These are phyloP conservation scores for Lachancea sp. DNA, from an alignment of 805 yeast species.

Conservation along the genomic window DNA sequence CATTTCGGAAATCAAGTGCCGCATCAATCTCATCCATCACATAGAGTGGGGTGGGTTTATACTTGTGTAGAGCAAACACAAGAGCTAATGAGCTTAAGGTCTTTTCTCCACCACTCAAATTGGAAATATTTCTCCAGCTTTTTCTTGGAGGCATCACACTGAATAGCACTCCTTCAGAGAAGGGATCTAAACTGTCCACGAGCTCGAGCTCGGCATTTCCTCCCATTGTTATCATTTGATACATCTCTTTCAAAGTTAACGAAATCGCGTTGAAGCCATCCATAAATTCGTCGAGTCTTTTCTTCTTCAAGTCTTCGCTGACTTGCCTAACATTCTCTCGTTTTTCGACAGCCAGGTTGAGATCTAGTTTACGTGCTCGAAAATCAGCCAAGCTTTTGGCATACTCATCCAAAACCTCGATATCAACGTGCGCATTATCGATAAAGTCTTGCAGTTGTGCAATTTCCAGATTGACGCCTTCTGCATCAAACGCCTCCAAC, in stretches of 20 bases:
- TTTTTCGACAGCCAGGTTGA: conserved; percentile 58
- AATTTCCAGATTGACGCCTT: conserved; percentile 45
- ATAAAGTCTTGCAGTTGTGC: conserved; percentile 49
- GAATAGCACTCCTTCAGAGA: conserved; percentile 91
- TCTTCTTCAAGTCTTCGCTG: conserved; percentile 65
- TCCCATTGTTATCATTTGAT: conserved; percentile 98
- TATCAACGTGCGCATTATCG: conserved; percentile 54
- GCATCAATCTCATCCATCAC: conserved; percentile 99
- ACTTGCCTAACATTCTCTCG: conserved; percentile 58
- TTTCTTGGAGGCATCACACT: conserved; percentile 99
- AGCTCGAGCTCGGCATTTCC: conserved; percentile 97
- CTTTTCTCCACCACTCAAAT: conserved; percentile 96
- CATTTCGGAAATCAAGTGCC: conserved; percentile 94
- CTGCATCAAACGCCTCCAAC: conserved; percentile 42
- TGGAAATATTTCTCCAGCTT: conserved; percentile 93
- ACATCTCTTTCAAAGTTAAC: conserved; percentile 87
- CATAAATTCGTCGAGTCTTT: conserved; percentile 84
- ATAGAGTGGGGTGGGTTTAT: conserved; percentile 93
- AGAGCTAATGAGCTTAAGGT: conserved; percentile 90
- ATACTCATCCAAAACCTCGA: conserved; percentile 72
- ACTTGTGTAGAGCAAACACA: conserved; percentile 92
- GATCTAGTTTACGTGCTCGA: conserved; percentile 52
- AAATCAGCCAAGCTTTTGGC: conserved; percentile 61
- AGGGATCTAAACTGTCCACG: conserved; percentile 95
- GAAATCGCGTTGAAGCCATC: conserved; percentile 85